Conservation (phyloP, 2,329 filamentous ascomycete species). For the Rhynchosporium agropyri region DNA sequence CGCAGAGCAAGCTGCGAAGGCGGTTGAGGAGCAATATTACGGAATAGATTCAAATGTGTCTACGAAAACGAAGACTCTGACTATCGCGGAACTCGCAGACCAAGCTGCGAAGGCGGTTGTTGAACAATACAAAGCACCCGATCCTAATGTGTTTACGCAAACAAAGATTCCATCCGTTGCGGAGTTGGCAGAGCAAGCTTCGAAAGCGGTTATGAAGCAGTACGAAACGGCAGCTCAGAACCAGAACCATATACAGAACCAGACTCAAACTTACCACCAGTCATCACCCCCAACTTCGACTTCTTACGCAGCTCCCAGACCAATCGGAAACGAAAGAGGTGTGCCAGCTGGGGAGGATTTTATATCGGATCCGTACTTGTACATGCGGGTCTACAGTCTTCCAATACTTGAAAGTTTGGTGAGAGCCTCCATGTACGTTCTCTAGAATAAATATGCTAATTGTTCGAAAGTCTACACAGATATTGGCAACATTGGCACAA, state of each 20-base stretch:
- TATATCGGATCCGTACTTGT: conserved; percentile 37
- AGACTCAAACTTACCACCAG: background rate
- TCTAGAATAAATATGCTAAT: conserved; percentile 21
- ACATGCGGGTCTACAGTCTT: conserved; percentile 59
- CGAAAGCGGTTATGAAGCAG: conserved; percentile 19
- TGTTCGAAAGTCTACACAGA: conserved; percentile 55
- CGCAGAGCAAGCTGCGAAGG: too few relatives aligned
- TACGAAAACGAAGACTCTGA: too few relatives aligned
- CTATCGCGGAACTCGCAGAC: too few relatives aligned
- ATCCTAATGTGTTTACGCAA: too few relatives aligned
- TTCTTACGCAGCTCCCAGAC: background rate
- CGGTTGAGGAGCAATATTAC: too few relatives aligned
- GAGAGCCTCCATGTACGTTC: conserved; percentile 35
- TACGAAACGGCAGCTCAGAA: conserved; percentile 8
- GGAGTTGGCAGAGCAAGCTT: conserved; percentile 16
- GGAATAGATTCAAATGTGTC: too few relatives aligned
- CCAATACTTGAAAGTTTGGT: conserved; percentile 64
- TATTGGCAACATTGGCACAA: conserved; percentile 59
- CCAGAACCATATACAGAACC: background rate
- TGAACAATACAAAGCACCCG: too few relatives aligned
- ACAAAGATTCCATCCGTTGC: too few relatives aligned
- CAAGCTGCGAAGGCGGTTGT: too few relatives aligned
- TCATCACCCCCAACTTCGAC: background rate
- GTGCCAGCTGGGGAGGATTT: conserved; percentile 23
- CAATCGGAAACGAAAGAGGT: background rate